Evolutionary conservation across 306 rosid species (phyloP).

Genomic region (Citrullus amarus): DNA sequence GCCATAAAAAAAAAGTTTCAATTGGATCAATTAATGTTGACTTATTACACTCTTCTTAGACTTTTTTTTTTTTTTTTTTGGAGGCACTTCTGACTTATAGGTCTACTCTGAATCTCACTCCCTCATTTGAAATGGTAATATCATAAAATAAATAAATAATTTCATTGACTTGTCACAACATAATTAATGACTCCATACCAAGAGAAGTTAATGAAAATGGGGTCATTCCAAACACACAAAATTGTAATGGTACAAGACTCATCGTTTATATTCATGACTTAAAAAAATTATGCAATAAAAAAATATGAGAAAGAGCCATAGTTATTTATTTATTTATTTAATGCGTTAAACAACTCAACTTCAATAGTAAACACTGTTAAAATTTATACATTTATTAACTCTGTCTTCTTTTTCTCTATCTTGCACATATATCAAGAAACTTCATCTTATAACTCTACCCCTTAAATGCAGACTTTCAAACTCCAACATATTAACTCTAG

Average conservation of each 20-base stretch:
- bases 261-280: background rate
- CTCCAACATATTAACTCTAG: too few relatives aligned
- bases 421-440: too few relatives aligned
- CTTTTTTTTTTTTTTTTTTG: background rate
- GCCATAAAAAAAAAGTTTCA: background rate
- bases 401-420: too few relatives aligned
- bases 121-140: background rate
- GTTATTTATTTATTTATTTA: too few relatives aligned
- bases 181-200: slow-evolving; percentile 7
- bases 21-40: background rate
- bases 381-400: too few relatives aligned
- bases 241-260: background rate
- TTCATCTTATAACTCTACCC: too few relatives aligned
- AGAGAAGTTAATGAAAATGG: background rate
- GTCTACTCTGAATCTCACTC: background rate
- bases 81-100: background rate
- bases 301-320: background rate
- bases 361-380: too few relatives aligned
- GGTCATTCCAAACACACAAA: background rate
- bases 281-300: too few relatives aligned
- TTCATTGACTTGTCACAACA: background rate
- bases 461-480: too few relatives aligned
- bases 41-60: background rate
- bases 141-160: background rate
- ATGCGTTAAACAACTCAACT: too few relatives aligned